These are phyloP conservation scores for Chenopodium quinoa DNA, from an alignment of 148 eudicot genomes.

Conservation along the genomic window DNA sequence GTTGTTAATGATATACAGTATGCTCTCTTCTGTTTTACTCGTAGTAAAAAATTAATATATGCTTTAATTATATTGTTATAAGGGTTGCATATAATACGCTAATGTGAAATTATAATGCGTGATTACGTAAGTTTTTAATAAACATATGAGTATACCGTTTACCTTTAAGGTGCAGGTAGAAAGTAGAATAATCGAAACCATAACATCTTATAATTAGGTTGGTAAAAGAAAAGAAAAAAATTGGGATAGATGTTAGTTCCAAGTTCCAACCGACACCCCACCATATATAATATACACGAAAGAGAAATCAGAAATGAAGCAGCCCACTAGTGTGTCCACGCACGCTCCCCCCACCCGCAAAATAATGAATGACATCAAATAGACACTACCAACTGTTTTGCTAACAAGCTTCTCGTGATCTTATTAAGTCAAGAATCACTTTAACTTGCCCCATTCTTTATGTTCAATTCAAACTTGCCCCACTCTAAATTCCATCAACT, in stretches of 20 bases:
- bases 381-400: neutral
- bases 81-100: no score
- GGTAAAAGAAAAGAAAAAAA: neutral
- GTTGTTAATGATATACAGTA: no score
- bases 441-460: constrained; percentile 5
- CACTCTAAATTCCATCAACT: neutral
- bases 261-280: constrained; percentile 16
- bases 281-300: neutral
- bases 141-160: no score
- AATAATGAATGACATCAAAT: constrained; percentile 9
- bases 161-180: no score
- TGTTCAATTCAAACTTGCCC: neutral
- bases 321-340: neutral
- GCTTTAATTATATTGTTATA: no score
- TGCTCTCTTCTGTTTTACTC: no score
- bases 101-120: no score
- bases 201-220: neutral
- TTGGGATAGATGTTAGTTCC: neutral
- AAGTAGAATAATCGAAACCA: neutral
- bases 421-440: constrained; percentile 5
- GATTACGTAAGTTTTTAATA: no score
- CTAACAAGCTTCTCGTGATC: constrained; percentile 13
- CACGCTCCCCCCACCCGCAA: constrained; percentile 14
- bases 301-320: neutral
- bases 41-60: no score